Percentiles rank a stretch among this genome's conserved stretches.
Evolutionary conservation across 331 rosid species (phyloP).

Genomic region (Acacia concinna): DNA sequence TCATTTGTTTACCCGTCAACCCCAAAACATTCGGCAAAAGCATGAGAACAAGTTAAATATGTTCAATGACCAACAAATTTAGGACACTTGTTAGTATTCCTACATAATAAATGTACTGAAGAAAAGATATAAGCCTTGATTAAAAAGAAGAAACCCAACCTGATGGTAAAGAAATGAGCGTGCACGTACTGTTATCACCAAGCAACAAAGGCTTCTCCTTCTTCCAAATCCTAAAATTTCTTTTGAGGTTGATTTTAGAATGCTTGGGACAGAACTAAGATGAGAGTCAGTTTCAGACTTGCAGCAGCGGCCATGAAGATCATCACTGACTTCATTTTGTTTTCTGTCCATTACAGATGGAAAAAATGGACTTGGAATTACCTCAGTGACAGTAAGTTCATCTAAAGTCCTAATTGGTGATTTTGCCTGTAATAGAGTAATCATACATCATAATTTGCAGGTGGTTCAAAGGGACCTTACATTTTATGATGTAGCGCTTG

Average conservation of each 20-base stretch:
- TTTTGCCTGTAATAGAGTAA: constrained; percentile 63
- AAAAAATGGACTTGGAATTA: constrained; percentile 62
- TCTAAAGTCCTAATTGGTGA: constrained; percentile 89
- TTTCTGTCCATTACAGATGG: constrained; percentile 67
- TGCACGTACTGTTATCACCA: constrained; percentile 80
- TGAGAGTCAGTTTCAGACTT: constrained; percentile 36
- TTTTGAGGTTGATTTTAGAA: constrained; percentile 26
- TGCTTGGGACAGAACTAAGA: constrained; percentile 32
- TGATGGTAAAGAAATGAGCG: constrained; percentile 94
- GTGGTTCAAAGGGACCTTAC: constrained; percentile 5
- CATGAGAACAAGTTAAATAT: background rate
- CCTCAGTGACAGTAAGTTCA: constrained; percentile 72
- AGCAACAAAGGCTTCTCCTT: constrained; percentile 66
- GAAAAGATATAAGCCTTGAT: background rate
- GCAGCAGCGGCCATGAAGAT: constrained; percentile 29
- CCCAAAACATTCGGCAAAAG: background rate
- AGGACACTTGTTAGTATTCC: background rate
- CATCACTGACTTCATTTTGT: constrained; percentile 36
- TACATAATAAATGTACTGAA: background rate
- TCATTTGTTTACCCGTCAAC: background rate
- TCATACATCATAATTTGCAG: constrained; percentile 8
- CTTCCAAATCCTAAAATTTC: constrained; percentile 66
- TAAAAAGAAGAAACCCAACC: constrained; percentile 44
- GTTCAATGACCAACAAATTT: background rate
- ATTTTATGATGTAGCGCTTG: constrained; percentile 18